Conservation (phyloP, 192 early-diverging fungal genomes). For the Coemansia sp. region DNA sequence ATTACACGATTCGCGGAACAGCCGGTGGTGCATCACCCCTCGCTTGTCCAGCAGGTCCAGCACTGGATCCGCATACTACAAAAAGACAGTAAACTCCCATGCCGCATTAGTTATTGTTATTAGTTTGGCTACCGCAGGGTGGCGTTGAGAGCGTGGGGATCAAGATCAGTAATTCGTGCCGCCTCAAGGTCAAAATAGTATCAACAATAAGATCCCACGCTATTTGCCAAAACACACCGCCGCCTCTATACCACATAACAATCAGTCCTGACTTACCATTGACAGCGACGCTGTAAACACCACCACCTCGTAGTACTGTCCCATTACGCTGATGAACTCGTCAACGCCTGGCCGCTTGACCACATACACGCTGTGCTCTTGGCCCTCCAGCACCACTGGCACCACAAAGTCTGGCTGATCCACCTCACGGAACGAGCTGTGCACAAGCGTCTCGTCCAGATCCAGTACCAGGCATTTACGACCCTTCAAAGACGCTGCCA, state of each 20-base stretch:
- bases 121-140: too few relatives aligned
- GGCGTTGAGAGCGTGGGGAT: too few relatives aligned
- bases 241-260: not conserved
- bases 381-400: slow-evolving; percentile 88
- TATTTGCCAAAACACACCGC: slow-evolving; percentile 5
- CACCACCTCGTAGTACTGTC: slow-evolving; percentile 87
- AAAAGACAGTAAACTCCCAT: not conserved
- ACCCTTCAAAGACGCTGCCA: slow-evolving; percentile 65
- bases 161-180: too few relatives aligned
- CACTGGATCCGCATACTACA: slow-evolving; percentile 98
- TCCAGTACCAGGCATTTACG: slow-evolving; percentile 95
- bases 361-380: slow-evolving; percentile 92
- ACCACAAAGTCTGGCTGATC: slow-evolving; percentile 87
- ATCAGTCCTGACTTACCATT: slow-evolving; percentile 54
- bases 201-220: not conserved
- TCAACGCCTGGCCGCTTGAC: slow-evolving; percentile 96
- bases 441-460: slow-evolving; percentile 96
- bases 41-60: slow-evolving; percentile 87
- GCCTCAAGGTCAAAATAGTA: not conserved
- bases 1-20: slow-evolving; percentile 95
- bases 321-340: slow-evolving; percentile 83
- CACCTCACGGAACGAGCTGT: slow-evolving; percentile 84
- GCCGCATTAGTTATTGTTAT: not conserved
- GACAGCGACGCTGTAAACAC: slow-evolving; percentile 94
- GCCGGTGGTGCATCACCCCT: slow-evolving; percentile 82